These are phyloP conservation scores for Volutella citrinella DNA, from an alignment of 2,329 filamentous ascomycete species.

Conservation along the genomic window DNA sequence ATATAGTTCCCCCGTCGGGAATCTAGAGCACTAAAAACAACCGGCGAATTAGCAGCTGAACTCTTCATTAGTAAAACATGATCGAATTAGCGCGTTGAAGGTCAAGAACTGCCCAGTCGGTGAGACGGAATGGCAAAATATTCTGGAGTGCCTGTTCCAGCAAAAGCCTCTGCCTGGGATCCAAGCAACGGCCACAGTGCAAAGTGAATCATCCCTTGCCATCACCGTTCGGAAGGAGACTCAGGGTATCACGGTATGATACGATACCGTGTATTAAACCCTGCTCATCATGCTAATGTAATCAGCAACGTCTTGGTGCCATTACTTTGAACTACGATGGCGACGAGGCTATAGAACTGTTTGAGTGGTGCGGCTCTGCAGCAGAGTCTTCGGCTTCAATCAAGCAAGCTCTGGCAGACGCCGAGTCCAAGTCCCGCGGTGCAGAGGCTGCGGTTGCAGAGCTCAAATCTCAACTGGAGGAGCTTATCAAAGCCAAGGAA, in stretches of 20 bases:
- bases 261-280: conserved; percentile 11
- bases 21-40: conserved; percentile 16
- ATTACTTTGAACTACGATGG: conserved; percentile 55
- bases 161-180: conserved; percentile 50
- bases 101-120: conserved; percentile 52
- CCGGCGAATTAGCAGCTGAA: conserved; percentile 19
- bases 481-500: conserved; percentile 63
- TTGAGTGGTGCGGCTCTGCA: conserved; percentile 67
- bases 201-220: conserved; percentile 48
- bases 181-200: conserved; percentile 58
- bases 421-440: conserved; percentile 39
- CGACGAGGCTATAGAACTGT: conserved; percentile 59
- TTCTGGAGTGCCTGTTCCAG: conserved; percentile 57
- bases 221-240: conserved; percentile 65
- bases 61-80: conserved; percentile 50
- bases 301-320: conserved; percentile 66
- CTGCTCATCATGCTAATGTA: conserved; percentile 17
- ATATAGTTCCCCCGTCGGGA: conserved; percentile 14
- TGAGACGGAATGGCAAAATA: conserved; percentile 63
- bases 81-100: conserved; percentile 50
- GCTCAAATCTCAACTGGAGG: conserved; percentile 61
- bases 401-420: conserved; percentile 39
- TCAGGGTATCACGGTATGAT: conserved; percentile 63
- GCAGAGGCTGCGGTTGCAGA: conserved; percentile 56
- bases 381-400: conserved; percentile 46